Base-by-base conservation (phyloP, 1,284 basidiomycete species). In the Moniliella sp. region DNA sequence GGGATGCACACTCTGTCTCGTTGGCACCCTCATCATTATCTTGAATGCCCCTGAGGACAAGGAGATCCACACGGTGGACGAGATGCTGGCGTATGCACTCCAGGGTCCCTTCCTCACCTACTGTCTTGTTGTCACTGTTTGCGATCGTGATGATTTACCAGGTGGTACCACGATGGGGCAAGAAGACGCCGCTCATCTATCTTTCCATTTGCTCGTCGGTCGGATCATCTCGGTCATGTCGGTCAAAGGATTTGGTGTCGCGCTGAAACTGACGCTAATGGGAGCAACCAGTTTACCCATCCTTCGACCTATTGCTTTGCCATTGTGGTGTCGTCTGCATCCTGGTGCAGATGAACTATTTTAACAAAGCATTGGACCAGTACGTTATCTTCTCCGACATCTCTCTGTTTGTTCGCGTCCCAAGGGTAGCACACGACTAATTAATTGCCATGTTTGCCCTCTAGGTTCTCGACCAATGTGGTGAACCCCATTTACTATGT, bases 401-500 rank as follows among this genome's bases (percentile, higher is more conserved):
- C n/a, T n/a, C n/a, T n/a, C 25, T 27, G 97, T 94, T 57, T 94
- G n/a, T 14, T 13, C n/a, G n/a, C n/a, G n/a, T n/a, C n/a, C n/a
- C n/a, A n/a, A n/a, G n/a, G n/a, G n/a, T n/a, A 27, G n/a, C 25
- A 8, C 25, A 27, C 25, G n/a, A 7, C 25, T 14, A 5, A 12
- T 27, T 14, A 12, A 12, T 14, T 27, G 8, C 13, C n/a, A n/a
- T n/a, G n/a, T n/a, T 14, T 13, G 28, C 28, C 14, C 73, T 97
- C 39, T 88, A 86, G 48, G 66, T 93, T 27, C 94, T 86, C 69
- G 93, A 81, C 78, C 35, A 75, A 76, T 27, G 83, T 82, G 78
- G 86, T 97, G 36, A 97, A 97, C 61, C 88, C 91, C 0, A 79
- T 91, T 67, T 97, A 97, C 66, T 94, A 86, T 57, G 88, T 94